Conservation (phyloP, 2,329 filamentous ascomycete species). For the Colletotrichum scovillei region DNA sequence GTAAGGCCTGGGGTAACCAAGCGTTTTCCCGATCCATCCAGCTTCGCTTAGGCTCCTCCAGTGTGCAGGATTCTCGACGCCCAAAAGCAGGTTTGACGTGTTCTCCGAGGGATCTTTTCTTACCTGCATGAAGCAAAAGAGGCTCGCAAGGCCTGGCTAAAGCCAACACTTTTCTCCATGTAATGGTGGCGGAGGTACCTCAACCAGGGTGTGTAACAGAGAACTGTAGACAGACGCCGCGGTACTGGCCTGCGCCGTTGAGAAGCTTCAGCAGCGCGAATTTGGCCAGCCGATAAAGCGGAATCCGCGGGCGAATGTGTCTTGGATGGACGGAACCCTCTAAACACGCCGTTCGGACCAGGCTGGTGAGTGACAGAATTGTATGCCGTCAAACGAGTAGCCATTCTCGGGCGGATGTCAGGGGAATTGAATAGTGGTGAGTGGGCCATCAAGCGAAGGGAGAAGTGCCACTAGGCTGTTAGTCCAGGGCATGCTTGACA, state of each 20-base stretch:
- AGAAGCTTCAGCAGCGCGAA: constrained; percentile 13
- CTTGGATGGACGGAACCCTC: background rate
- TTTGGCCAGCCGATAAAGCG: constrained; percentile 15
- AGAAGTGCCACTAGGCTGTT: background rate
- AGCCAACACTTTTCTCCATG: background rate
- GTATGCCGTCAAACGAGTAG: background rate
- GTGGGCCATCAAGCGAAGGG: background rate
- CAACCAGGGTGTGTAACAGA: background rate
- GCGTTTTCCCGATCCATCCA: background rate
- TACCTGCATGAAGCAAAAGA: background rate
- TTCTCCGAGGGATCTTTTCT: background rate
- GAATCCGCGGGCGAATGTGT: background rate
- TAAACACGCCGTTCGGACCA: background rate
- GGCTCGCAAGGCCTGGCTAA: background rate
- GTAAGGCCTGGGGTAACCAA: background rate
- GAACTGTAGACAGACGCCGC: background rate
- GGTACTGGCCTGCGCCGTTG: background rate
- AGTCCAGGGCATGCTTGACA: background rate
- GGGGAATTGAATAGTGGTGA: background rate
- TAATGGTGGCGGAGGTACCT: background rate
- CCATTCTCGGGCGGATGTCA: background rate
- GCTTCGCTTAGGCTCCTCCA: background rate
- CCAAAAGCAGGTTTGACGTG: constrained; percentile 19
- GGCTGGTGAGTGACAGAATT: background rate
- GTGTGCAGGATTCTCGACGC: background rate